phyloP scores from a whole-genome alignment of 129 eudicot genomes.

The Flaveria bidentis region DNA sequence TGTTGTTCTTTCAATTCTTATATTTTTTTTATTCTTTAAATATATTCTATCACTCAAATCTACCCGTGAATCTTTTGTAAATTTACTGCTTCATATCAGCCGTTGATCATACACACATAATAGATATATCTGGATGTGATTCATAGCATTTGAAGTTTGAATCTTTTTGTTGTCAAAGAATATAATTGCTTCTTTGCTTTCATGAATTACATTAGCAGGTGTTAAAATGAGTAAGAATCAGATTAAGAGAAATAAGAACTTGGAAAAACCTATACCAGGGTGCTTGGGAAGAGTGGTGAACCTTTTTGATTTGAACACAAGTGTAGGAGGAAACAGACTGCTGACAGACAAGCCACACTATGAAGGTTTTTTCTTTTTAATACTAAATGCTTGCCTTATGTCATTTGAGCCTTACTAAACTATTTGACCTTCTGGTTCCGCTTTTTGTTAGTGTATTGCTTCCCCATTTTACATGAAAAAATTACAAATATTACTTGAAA shows the following conservation, averaged over 20 bases:
- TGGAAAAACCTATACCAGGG: conserved; percentile 63
- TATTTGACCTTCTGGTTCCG: not conserved
- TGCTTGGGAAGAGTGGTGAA: conserved; percentile 92
- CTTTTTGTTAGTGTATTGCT: not conserved
- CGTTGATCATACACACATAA: too few species aligned
- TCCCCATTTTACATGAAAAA: not conserved
- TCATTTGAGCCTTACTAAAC: not conserved
- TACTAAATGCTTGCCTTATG: not conserved
- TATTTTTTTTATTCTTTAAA: conserved; percentile 8
- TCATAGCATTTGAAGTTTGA: not conserved
- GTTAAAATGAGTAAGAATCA: conserved; percentile 61
- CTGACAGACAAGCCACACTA: conserved; percentile 75
- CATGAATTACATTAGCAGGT: conserved; percentile 41
- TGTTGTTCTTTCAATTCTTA: conserved; percentile 22
- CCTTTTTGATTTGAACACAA: conserved; percentile 63
- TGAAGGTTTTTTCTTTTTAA: conserved; percentile 48
- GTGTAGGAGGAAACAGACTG: conserved; percentile 61
- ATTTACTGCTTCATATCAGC: not conserved
- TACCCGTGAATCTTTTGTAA: conserved; percentile 10
- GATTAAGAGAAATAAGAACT: conserved; percentile 39
- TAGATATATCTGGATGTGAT: conserved; percentile 11
- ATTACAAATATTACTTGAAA: conserved; percentile 6
- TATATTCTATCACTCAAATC: conserved; percentile 29
- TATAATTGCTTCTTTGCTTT: not conserved
- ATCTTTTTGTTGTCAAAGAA: not conserved